phyloP scores from a whole-genome alignment of 2,329 filamentous ascomycete genomes.

The Sclerotinia glacialis region DNA sequence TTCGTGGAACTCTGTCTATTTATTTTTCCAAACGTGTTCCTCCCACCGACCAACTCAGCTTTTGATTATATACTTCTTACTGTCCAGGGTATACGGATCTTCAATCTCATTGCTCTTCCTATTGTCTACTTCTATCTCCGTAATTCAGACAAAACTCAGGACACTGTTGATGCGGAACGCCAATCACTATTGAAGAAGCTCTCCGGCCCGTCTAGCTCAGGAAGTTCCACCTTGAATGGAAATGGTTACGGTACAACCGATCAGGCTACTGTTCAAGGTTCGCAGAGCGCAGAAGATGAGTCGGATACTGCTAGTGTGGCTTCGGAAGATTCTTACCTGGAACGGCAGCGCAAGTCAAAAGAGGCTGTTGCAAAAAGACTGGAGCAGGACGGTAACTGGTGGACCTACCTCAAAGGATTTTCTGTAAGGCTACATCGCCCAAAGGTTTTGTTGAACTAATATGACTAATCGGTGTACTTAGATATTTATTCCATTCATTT shows the following conservation, averaged over 20 bases:
- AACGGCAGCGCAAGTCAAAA: slow-evolving; percentile 51
- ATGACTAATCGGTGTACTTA: slow-evolving; percentile 35
- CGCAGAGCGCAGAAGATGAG: slow-evolving; percentile 23
- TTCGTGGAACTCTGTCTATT: slow-evolving; percentile 53
- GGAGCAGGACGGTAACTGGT: slow-evolving; percentile 73
- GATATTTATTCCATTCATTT: slow-evolving; percentile 76
- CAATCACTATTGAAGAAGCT: slow-evolving; percentile 55
- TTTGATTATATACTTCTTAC: slow-evolving; percentile 32
- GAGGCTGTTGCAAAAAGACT: slow-evolving; percentile 65
- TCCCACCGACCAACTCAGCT: slow-evolving; percentile 26
- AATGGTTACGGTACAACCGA: slow-evolving; percentile 35
- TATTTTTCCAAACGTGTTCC: slow-evolving; percentile 39
- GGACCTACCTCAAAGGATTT: slow-evolving; percentile 73
- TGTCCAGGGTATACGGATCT: slow-evolving; percentile 35
- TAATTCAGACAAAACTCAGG: slow-evolving; percentile 36
- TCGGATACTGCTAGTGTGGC: slow-evolving; percentile 37
- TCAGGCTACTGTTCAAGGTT: slow-evolving; percentile 26
- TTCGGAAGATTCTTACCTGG: slow-evolving; percentile 55
- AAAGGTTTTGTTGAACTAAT: not conserved
- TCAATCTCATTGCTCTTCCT: slow-evolving; percentile 40
- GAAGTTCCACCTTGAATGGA: slow-evolving; percentile 28
- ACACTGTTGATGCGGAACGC: slow-evolving; percentile 52
- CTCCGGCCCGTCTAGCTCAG: slow-evolving; percentile 37
- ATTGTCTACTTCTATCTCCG: slow-evolving; percentile 39
- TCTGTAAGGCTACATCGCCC: slow-evolving; percentile 41